A percentile compares a stretch with the other conserved stretches of the same genome.
phyloP scores from a whole-genome alignment of 306 rosid genomes.

The Hylodesmum podocarpum region DNA sequence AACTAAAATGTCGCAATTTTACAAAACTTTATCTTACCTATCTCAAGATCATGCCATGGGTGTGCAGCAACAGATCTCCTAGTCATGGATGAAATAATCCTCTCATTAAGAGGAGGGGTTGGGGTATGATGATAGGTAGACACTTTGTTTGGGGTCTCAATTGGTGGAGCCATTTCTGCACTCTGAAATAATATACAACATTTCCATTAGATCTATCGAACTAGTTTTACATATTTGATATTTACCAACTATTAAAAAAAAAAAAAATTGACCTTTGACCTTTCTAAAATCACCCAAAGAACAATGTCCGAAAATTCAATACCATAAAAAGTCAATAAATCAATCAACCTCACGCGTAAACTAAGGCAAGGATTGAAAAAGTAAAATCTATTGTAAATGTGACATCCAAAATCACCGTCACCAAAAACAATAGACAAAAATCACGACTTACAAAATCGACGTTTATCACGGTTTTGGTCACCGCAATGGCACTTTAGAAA shows the following conservation, averaged over 20 bases:
- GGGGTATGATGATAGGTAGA: slow-evolving; percentile 25
- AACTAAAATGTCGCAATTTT: neutral
- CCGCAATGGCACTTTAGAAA: neutral
- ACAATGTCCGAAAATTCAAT: neutral
- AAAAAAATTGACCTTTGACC: neutral
- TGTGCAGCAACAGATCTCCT: slow-evolving; percentile 96
- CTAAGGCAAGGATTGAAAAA: neutral
- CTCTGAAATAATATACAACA: slow-evolving; percentile 22
- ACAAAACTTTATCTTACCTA: slow-evolving; percentile 48
- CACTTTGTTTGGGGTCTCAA: slow-evolving; percentile 54
- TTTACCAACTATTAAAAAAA: neutral
- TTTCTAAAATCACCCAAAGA: neutral
- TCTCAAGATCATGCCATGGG: slow-evolving; percentile 99
- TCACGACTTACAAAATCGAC: slow-evolving; percentile 20
- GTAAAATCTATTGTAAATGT: neutral
- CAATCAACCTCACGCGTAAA: neutral
- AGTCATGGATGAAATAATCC: slow-evolving; percentile 93
- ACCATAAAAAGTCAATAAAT: neutral
- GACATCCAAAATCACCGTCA: neutral
- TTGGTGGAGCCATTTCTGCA: slow-evolving; percentile 76
- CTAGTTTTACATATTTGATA: neutral
- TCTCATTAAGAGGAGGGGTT: slow-evolving; percentile 86
- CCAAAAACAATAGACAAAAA: neutral
- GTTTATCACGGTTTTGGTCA: neutral
- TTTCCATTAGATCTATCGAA: neutral